phyloP scores from a whole-genome alignment of 2,329 filamentous ascomycete species.

The Orbilia quercus region DNA sequence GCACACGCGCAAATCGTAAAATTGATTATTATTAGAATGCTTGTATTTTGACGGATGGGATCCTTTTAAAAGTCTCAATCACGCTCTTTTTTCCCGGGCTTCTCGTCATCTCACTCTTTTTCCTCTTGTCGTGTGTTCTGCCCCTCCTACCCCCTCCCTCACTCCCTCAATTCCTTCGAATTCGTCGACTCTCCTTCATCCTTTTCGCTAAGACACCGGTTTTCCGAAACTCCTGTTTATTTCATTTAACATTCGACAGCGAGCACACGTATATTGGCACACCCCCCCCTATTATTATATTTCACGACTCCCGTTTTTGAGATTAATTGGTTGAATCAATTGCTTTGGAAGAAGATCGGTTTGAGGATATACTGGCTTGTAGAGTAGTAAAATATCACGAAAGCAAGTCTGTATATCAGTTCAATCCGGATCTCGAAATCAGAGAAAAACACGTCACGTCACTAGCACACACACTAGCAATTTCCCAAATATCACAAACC shows the following conservation, averaged over 20 bases:
- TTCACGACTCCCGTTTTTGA: slow-evolving; percentile 44
- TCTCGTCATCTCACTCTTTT: slow-evolving; percentile 28
- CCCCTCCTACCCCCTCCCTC: slow-evolving; percentile 26
- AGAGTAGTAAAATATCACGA: slow-evolving; percentile 38
- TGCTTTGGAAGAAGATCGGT: slow-evolving; percentile 26
- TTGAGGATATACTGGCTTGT: slow-evolving; percentile 50
- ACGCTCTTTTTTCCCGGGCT: slow-evolving; percentile 29
- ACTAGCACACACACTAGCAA: slow-evolving; percentile 5
- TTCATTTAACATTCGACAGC: slow-evolving; percentile 22
- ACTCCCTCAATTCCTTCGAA: too few species aligned
- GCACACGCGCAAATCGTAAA: slow-evolving; percentile 56
- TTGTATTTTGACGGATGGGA: slow-evolving; percentile 26
- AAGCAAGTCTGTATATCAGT: slow-evolving; percentile 49
- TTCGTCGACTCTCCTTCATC: slow-evolving; percentile 34
- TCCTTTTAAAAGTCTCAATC: slow-evolving; percentile 53
- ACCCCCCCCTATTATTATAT: slow-evolving; percentile 27
- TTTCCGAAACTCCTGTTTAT: slow-evolving; percentile 29
- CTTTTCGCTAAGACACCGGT: slow-evolving; percentile 37
- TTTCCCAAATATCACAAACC: not conserved
- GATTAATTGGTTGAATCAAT: slow-evolving; percentile 39
- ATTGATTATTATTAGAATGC: slow-evolving; percentile 57
- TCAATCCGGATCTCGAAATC: slow-evolving; percentile 24
- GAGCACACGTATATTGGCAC: slow-evolving; percentile 6
- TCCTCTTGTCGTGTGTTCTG: slow-evolving; percentile 33
- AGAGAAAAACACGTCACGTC: not conserved